A percentile compares a stretch with the other conserved stretches of the same genome.
These are phyloP conservation scores for Xylaria acuta DNA, from an alignment of 495 filamentous ascomycete species.

Conservation along the genomic window DNA sequence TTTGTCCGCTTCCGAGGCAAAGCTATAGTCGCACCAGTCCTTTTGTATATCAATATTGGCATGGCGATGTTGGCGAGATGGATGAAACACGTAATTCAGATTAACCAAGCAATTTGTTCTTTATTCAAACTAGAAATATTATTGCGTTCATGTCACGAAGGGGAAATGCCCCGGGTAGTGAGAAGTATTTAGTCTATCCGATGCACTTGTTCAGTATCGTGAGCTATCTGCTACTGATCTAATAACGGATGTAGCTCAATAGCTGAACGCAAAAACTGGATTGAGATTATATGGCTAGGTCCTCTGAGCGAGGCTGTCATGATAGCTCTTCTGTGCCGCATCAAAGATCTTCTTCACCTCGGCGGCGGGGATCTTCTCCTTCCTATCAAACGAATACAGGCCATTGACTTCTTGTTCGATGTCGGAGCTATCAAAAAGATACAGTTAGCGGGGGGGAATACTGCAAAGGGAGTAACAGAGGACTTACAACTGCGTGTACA, in stretches of 20 bases:
- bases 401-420: conserved; percentile 71
- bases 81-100: not conserved
- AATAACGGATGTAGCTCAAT: not conserved
- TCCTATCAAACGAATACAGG: conserved; percentile 66
- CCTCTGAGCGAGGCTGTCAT: conserved; percentile 31
- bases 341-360: conserved; percentile 44
- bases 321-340: conserved; percentile 37
- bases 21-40: not conserved
- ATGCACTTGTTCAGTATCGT: not conserved
- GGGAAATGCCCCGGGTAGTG: not conserved
- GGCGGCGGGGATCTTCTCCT: conserved; percentile 46
- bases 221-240: not conserved
- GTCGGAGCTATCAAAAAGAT: conserved; percentile 50
- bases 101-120: not conserved
- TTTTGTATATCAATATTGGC: not conserved
- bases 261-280: not conserved
- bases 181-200: not conserved
- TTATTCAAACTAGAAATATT: not conserved
- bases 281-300: not conserved
- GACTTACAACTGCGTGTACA: conserved; percentile 46
- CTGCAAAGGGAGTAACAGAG: not conserved
- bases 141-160: not conserved
- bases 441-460: not conserved
- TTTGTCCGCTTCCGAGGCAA: not conserved
- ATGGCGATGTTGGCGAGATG: not conserved